phyloP scores from a whole-genome alignment of 495 filamentous ascomycete genomes.

The Penicillium dipodomyicola region DNA sequence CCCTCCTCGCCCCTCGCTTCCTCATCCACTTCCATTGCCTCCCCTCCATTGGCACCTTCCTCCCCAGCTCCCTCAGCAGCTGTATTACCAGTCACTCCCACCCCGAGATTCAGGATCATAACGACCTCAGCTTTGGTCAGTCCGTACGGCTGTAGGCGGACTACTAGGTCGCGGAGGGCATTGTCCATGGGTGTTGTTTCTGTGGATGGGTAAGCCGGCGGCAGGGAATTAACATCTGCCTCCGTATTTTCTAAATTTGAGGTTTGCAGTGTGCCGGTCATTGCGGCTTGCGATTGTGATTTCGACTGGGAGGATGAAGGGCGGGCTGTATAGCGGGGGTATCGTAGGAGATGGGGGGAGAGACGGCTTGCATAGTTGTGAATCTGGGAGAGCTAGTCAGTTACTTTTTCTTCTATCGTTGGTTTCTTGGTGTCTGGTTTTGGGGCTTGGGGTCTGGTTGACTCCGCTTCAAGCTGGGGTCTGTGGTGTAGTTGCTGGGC shows the following conservation, averaged over 20 bases:
- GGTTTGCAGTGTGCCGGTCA: constrained; percentile 24
- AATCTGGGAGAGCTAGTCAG: constrained; percentile 29
- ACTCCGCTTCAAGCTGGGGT: not conserved
- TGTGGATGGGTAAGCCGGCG: constrained; percentile 6
- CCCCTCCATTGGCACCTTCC: constrained; percentile 22
- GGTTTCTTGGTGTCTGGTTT: not conserved
- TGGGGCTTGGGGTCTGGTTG: not conserved
- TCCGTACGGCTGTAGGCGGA: constrained; percentile 43
- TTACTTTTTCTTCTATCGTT: not conserved
- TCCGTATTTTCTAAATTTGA: constrained; percentile 17
- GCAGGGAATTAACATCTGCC: constrained; percentile 10
- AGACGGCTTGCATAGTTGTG: constrained; percentile 46
- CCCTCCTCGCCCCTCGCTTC: constrained; percentile 24
- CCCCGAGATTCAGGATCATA: constrained; percentile 60
- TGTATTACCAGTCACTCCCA: constrained; percentile 27
- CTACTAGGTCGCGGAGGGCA: constrained; percentile 42
- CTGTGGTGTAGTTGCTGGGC: not conserved
- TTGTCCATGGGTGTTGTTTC: constrained; percentile 37
- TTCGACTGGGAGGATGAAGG: constrained; percentile 23
- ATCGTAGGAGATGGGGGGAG: constrained; percentile 38
- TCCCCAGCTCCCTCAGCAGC: constrained; percentile 11
- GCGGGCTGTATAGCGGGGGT: constrained; percentile 32
- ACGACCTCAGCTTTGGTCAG: constrained; percentile 62
- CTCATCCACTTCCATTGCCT: constrained; percentile 26
- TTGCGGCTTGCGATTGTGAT: constrained; percentile 29